Evolutionary conservation across 1,284 basidiomycete genomes (phyloP), one percentile per base, ranked within the genome.

Genomic region (Leccinum solheimii): DNA sequence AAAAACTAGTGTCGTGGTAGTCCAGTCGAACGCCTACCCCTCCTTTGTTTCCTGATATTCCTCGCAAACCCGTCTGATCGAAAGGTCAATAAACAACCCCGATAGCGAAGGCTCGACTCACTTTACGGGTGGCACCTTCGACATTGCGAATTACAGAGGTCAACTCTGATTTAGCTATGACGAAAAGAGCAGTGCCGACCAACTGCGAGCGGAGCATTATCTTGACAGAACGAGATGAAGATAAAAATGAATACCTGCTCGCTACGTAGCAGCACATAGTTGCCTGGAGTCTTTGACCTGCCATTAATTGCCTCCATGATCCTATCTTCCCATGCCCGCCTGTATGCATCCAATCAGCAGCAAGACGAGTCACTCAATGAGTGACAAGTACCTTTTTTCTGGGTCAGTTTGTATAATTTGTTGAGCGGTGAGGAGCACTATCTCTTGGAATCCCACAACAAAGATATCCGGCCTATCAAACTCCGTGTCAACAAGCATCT

Each of bases 41-140:
- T 23, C 94, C 94, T 78, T 97, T 99, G 78, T 99, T 99, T 23
- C 97, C 97, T 5, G 94, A 95, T 86, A 99, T 95, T 14, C 97
- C 97, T 60, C 94, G 87, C 43, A 99, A 81, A 21, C 97, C 97
- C 4, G 97, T 99, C 93, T 95, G 69, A 60, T 45, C 62, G 65
- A 62, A 32, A 38, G 26, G 43, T 67, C 32, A 67, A 43, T 2
- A n/a, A 19, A 48, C 9, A 36, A 10, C 8, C 53, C 10, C 32
- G 11, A 26, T 48, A 23, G 49, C 51, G 43, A 56, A 32, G 34
- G 56, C 52, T 54, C 40, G 30, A 57, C 43, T 38, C 55, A 92
- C 94, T 82, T 99, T 99, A 68, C 94, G 90, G 32, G 91, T 91
- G 5, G 95, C 83, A 3, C 89, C 95, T 77, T 99, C 97, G 8